Base-by-base conservation (phyloP, 768 basidiomycete species). In the Paxillus involutus region DNA sequence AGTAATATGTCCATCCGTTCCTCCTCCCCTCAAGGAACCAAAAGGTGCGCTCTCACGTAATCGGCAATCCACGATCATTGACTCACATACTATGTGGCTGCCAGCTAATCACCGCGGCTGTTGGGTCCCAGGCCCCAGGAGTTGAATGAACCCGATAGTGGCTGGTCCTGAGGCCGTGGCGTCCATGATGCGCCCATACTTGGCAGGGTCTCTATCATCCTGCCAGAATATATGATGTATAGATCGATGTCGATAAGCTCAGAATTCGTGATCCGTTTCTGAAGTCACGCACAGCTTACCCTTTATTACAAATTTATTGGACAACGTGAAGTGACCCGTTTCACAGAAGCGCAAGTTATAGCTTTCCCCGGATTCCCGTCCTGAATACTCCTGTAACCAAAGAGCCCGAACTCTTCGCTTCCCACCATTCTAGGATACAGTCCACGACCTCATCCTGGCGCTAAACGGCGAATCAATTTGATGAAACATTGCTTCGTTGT, bases 341-440 rank as follows among this genome's bases (percentile, higher is more conserved):
- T 57, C 45, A 33, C 44, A 43, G 21, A 45, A 33, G 29, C 19
- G 12, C 9, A 16, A 8, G 53, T 75, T 63, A 83, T 21, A 83
- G 64, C 64, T 75, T 83, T 47, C 75, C 74, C 71, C 75, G 75
- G 53, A 82, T 65, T 2, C 79, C 84, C 24, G 82, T 78, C 33
- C 78, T 71, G 79, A 86, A 89, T 19, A 91, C 68, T 1, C 88
- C 88, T 17, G 86, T 83, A 55, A 68, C 75, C 44, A 89, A 66
- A 43, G 73, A 70, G 8, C 78, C 74, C n/a, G 69, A 70, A 52
- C 75, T 62, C 33, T 77, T 74, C 39, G 72, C 67, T 17, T 75
- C 71, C 78, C 80, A 83, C 90, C 90, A 93, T 37, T 82, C 81
- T 26, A 89, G 68, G 50, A 93, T 83, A 30, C 77, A 76, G 35